A percentile compares a stretch with the other conserved stretches of the same genome.
These are phyloP conservation scores for Halophytophthora batemanensis DNA, from an alignment of 352 stramenopile species.

Conservation along the genomic window DNA sequence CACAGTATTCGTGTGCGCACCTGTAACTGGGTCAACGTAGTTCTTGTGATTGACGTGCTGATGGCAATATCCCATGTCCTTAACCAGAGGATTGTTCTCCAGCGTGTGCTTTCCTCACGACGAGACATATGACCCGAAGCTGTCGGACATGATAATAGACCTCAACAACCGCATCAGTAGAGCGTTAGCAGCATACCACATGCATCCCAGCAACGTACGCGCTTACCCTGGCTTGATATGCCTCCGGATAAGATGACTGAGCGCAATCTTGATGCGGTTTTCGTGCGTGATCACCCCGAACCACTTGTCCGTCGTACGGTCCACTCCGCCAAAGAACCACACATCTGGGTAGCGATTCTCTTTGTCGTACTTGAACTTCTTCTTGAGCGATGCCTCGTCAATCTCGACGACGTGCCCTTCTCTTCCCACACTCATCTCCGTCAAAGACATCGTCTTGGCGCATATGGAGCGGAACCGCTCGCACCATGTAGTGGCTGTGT, in stretches of 20 bases:
- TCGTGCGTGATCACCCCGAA: slow-evolving; percentile 21
- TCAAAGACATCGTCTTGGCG: not conserved
- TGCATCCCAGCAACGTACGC: not conserved
- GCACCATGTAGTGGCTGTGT: not conserved
- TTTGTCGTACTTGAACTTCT: slow-evolving; percentile 27
- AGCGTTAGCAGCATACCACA: not conserved
- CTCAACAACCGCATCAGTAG: not conserved
- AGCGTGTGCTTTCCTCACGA: slow-evolving; percentile 17
- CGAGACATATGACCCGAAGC: slow-evolving; percentile 17
- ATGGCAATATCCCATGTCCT: slow-evolving; percentile 14
- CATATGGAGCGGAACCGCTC: not conserved
- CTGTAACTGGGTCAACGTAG: slow-evolving; percentile 14
- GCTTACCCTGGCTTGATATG: slow-evolving; percentile 12
- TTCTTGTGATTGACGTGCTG: slow-evolving; percentile 20
- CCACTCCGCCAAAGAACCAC: slow-evolving; percentile 30
- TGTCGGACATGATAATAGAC: slow-evolving; percentile 21
- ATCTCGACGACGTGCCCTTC: slow-evolving; percentile 27
- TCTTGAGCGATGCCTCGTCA: slow-evolving; percentile 23
- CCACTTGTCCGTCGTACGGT: slow-evolving; percentile 17
- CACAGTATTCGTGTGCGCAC: slow-evolving; percentile 21
- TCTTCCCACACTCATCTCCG: slow-evolving; percentile 3
- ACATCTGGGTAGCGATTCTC: slow-evolving; percentile 12
- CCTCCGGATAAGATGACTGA: slow-evolving; percentile 9
- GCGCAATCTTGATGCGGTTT: slow-evolving; percentile 19
- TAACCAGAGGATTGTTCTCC: slow-evolving; percentile 11